A percentile compares a stretch with the other conserved stretches of the same genome.
These are phyloP conservation scores for Alternaria sp. DNA, from an alignment of 2,329 filamentous ascomycete species.

Conservation along the genomic window DNA sequence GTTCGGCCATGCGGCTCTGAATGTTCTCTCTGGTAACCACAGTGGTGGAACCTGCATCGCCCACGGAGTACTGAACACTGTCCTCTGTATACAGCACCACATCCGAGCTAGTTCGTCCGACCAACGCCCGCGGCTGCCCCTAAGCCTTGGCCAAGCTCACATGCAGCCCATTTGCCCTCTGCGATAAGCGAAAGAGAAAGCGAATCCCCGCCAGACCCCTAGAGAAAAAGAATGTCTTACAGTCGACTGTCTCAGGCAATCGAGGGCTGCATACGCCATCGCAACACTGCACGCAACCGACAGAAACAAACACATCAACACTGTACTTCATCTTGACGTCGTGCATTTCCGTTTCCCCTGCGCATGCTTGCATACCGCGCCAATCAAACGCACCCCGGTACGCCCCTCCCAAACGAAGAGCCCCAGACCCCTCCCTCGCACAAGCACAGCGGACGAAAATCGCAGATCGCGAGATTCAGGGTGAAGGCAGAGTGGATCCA, in stretches of 20 bases:
- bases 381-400: background rate
- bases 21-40: background rate
- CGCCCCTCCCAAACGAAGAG: background rate
- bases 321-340: background rate
- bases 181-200: background rate
- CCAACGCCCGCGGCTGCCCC: background rate
- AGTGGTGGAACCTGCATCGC: background rate
- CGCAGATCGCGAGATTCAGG: constrained; percentile 8
- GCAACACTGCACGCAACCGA: background rate
- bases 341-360: background rate
- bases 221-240: background rate
- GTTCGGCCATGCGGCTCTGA: background rate
- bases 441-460: constrained; percentile 11
- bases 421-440: background rate
- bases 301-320: background rate
- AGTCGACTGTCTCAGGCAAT: background rate
- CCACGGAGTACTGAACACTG: background rate
- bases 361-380: background rate
- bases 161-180: background rate
- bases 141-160: background rate
- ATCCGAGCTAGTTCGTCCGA: constrained; percentile 7
- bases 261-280: background rate
- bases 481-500: constrained; percentile 5
- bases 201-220: background rate
- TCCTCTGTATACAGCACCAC: background rate